These are phyloP conservation scores for Saccharomyces eubayanus DNA, from an alignment of 805 yeast species.

Conservation along the genomic window DNA sequence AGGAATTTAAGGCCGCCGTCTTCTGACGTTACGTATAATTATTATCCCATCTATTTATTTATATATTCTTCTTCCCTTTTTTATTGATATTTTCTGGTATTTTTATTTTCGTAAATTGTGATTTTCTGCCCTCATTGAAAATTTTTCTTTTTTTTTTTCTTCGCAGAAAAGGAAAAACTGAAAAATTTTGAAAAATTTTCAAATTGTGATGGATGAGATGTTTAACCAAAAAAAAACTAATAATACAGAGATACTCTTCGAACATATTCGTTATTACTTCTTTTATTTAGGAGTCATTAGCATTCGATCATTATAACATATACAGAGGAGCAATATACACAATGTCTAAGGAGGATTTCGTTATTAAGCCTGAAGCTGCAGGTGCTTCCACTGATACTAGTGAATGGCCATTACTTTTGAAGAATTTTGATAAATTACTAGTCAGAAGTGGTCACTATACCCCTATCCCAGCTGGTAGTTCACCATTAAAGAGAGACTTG, in stretches of 20 bases:
- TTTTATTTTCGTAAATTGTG: background rate
- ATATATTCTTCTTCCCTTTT: background rate
- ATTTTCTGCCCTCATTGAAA: background rate
- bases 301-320: background rate
- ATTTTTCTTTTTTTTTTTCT: background rate
- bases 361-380: slow-evolving; percentile 81
- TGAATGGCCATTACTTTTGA: slow-evolving; percentile 90
- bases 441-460: slow-evolving; percentile 97
- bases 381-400: slow-evolving; percentile 78
- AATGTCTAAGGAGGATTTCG: slow-evolving; percentile 60
- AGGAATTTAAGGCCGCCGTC: slow-evolving; percentile 10
- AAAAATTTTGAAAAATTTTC: slow-evolving; percentile 4
- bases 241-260: background rate
- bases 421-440: slow-evolving; percentile 85
- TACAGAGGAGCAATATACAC: background rate
- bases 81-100: background rate
- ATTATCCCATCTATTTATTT: background rate
- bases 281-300: background rate
- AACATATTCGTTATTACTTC: background rate
- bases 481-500: slow-evolving; percentile 90
- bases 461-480: slow-evolving; percentile 91
- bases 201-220: background rate
- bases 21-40: background rate
- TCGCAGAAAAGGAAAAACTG: background rate
- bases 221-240: background rate